A percentile compares a stretch with the other conserved stretches of the same genome.
Conservation (phyloP, 768 basidiomycete species). For the Tylopilus felleus region DNA sequence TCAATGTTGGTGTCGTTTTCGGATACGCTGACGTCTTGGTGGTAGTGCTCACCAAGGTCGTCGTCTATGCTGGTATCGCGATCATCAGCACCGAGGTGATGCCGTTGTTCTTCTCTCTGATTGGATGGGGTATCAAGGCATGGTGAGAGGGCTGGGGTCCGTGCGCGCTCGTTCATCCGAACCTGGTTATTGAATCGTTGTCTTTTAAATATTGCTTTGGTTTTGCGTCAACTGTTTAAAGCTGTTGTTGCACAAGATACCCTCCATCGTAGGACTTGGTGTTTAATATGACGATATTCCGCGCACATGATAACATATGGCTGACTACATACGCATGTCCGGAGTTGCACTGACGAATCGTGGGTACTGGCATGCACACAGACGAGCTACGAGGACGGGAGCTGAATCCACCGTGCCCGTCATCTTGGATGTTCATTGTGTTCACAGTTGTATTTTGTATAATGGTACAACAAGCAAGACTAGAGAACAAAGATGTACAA, state of each 20-base stretch:
- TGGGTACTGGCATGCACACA: no score
- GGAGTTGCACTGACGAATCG: no score
- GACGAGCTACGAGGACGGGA: no score
- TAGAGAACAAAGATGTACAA: no score
- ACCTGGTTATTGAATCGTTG: background rate
- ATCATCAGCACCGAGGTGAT: constrained; percentile 58
- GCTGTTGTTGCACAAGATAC: background rate
- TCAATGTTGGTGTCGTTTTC: background rate
- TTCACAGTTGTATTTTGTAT: no score
- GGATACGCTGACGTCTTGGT: background rate
- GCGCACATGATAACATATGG: background rate
- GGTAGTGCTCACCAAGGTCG: constrained; percentile 81
- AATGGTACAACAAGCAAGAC: no score
- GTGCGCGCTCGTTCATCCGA: background rate
- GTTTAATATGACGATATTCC: background rate
- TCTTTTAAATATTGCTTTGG: background rate
- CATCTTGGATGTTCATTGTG: no score
- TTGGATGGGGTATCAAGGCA: constrained; percentile 63
- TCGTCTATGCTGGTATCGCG: constrained; percentile 87
- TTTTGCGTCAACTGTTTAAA: background rate
- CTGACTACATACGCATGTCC: no score
- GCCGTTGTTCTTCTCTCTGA: constrained; percentile 63
- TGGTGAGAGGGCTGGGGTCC: constrained; percentile 20
- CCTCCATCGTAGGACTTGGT: background rate
- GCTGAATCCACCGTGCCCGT: no score